Evolutionary conservation across 805 yeast genomes (phyloP), one percentile per base, ranked within the genome.

Genomic region (Crinitomyces ghanaensis): DNA sequence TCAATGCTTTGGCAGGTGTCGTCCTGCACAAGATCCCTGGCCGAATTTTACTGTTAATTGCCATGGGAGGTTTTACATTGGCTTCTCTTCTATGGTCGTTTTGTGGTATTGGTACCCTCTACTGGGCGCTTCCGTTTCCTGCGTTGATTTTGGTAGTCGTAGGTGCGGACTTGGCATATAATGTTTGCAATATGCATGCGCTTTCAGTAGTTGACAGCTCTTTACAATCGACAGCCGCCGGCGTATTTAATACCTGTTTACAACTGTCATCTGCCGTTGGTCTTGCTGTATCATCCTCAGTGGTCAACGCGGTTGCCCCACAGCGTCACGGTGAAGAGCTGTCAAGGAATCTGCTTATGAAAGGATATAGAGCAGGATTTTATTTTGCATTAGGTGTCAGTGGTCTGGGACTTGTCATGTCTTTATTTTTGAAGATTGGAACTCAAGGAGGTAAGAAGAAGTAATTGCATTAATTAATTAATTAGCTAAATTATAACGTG

Each of bases 101-200:
- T 1, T 47, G 55, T 39, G 37, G 52, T 2, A 48, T 53, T 1
- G 39, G 53, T 18, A 42, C 61, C 20, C 48, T 50, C 27, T 67
- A 63, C 39, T 67, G 66, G 54, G 46, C 62, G 3, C 63, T 68
- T n/a, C 65, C 70, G 17, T 65, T 67, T 38, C 64, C 65, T 48
- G 59, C 68, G 1, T 53, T 60, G 27, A 43, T 54, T 13, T 43
- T 61, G 16, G 43, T 58, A 1, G 70, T 65, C 26, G 26, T 66
- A 6, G 71, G 71, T 0, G 70, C 70, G 1, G 72, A 68, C 45
- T 42, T 68, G 3, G 49, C 61, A n/a, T 68, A 62, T 42, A 67
- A 67, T 40, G 65, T 67, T 6, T 54, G 59, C 19, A 67, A 64
- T 36, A 46, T 67, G 45, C 57, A 61, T 23, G 54, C 69, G 1